Evolutionary conservation across 352 stramenopile genomes (phyloP).

Genomic region (Phytopythium cucurbitacearum): DNA sequence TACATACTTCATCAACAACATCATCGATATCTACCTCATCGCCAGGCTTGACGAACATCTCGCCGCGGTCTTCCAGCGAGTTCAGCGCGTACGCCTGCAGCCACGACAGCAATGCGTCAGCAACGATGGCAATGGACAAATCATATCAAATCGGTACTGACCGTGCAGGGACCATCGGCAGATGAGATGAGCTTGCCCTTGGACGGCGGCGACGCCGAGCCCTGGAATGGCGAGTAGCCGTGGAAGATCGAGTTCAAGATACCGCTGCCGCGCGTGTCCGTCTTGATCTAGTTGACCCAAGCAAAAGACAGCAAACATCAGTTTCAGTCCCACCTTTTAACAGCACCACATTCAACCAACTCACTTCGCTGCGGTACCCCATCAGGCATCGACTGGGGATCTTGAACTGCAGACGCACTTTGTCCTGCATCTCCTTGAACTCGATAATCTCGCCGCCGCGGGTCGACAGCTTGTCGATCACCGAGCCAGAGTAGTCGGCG

Average conservation of each 20-base stretch:
- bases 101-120: background rate
- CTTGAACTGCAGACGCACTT: conserved; percentile 94
- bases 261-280: conserved; percentile 92
- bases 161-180: conserved; percentile 59
- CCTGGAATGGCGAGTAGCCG: conserved; percentile 89
- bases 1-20: background rate
- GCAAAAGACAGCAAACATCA: background rate
- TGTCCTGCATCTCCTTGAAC: conserved; percentile 91
- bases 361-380: conserved; percentile 90
- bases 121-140: background rate
- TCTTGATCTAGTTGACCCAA: conserved; percentile 84
- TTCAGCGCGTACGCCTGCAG: conserved; percentile 89
- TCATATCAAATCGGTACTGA: conserved; percentile 11
- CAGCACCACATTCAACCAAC: background rate
- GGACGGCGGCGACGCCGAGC: conserved; percentile 59
- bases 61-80: conserved; percentile 90
- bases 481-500: conserved; percentile 92
- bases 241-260: conserved; percentile 97
- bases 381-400: conserved; percentile 95
- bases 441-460: conserved; percentile 92
- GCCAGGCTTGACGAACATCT: conserved; percentile 94
- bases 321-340: conserved; percentile 4
- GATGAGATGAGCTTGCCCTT: conserved; percentile 87
- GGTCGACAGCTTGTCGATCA: conserved; percentile 96
- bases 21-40: conserved; percentile 36